Evolutionary conservation across 257 asterid genomes (phyloP).

Genomic region (Voacanga thouarsii): DNA sequence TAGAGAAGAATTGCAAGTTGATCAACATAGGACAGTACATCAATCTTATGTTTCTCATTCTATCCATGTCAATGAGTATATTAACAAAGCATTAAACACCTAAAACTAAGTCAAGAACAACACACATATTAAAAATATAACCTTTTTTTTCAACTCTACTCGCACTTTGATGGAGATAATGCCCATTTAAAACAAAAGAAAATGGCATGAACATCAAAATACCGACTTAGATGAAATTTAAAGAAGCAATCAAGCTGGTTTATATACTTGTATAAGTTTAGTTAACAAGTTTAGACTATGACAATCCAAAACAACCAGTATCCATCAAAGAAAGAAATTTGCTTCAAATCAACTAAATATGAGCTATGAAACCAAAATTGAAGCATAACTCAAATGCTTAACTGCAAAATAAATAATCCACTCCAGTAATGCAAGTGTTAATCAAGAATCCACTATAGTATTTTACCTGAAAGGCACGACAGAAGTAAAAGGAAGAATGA

Average conservation of each 20-base stretch:
- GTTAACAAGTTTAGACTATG: background rate
- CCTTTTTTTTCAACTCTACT: background rate
- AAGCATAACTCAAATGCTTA: background rate
- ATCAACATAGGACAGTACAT: background rate
- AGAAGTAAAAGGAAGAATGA: slow-evolving; percentile 74
- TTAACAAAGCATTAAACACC: too few species aligned
- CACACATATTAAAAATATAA: background rate
- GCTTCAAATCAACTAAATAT: background rate
- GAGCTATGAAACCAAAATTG: background rate
- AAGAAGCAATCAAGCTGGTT: too few species aligned
- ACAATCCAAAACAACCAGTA: background rate
- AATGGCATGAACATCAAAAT: background rate
- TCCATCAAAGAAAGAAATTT: background rate
- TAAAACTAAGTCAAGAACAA: background rate
- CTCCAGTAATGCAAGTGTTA: too few species aligned
- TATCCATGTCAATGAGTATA: background rate
- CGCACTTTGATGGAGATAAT: too few species aligned
- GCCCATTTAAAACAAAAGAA: too few species aligned
- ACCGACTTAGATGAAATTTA: background rate
- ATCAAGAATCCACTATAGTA: background rate
- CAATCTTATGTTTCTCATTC: background rate
- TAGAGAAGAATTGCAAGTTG: too few species aligned
- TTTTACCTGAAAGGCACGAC: slow-evolving; percentile 62
- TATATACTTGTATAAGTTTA: background rate
- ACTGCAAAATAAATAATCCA: background rate